Percentiles rank a stretch among this genome's conserved stretches.
Conservation (phyloP, 352 stramenopile species). For the Phytopythium chamaehyphon region DNA sequence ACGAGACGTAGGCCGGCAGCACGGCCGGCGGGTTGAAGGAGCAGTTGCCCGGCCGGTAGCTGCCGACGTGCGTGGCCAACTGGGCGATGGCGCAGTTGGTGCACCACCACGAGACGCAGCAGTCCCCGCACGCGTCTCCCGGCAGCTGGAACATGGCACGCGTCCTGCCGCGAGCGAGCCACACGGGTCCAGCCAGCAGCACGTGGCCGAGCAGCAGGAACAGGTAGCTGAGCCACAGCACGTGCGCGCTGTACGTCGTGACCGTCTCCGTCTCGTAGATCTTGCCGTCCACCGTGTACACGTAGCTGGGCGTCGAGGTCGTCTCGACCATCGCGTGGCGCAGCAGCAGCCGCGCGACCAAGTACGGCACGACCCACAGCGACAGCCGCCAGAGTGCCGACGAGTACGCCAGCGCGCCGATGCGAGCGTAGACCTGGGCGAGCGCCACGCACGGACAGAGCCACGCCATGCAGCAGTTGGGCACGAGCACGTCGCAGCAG, state of each 20-base stretch:
- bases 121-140: conserved; percentile 25
- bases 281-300: conserved; percentile 4
- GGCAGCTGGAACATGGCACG: conserved; percentile 35
- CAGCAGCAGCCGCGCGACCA: conserved; percentile 12
- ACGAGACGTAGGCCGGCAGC: conserved; percentile 17
- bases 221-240: conserved; percentile 20
- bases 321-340: conserved; percentile 21
- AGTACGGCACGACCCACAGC: conserved; percentile 3
- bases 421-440: conserved; percentile 28
- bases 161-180: conserved; percentile 18
- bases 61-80: conserved; percentile 50
- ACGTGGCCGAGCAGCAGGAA: conserved; percentile 15
- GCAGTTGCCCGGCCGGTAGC: conserved; percentile 40
- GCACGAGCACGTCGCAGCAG: conserved; percentile 36
- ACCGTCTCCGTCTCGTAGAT: conserved; percentile 2
- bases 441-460: conserved; percentile 39
- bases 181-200: conserved; percentile 16
- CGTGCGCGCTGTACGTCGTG: conserved; percentile 4
- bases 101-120: conserved; percentile 31
- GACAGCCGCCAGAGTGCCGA: conserved; percentile 12
- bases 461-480: conserved; percentile 43
- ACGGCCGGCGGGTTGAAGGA: conserved; percentile 25
- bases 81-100: conserved; percentile 38
- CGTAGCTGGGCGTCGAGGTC: conserved; percentile 6
- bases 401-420: conserved; percentile 23